phyloP scores from a whole-genome alignment of 805 yeast genomes.

The Pichia manshurica region DNA sequence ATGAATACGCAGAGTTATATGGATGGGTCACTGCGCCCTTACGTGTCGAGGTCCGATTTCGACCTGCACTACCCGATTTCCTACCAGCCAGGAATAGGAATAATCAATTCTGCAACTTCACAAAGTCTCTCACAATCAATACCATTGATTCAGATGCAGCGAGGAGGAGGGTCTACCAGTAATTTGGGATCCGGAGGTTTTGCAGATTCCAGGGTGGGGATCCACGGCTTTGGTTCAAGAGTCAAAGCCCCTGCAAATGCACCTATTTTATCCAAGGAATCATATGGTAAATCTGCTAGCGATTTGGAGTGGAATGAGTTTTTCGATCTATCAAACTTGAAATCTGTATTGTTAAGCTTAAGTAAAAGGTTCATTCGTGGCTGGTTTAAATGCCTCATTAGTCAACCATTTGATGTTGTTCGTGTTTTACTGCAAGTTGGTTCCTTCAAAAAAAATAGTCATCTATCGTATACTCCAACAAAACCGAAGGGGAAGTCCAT shows the following conservation, averaged over 20 bases:
- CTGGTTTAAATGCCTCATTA: constrained; percentile 60
- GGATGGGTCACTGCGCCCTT: constrained; percentile 30
- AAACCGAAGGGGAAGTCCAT: background rate
- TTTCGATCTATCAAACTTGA: constrained; percentile 52
- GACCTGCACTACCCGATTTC: constrained; percentile 32
- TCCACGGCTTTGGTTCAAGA: constrained; percentile 16
- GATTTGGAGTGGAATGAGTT: constrained; percentile 65
- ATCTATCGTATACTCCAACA: background rate
- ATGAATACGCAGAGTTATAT: constrained; percentile 23
- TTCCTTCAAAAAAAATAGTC: constrained; percentile 36
- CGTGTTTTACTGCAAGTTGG: constrained; percentile 79
- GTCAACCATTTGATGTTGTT: constrained; percentile 87
- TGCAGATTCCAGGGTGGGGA: constrained; percentile 5
- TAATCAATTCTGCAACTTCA: constrained; percentile 30
- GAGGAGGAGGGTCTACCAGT: constrained; percentile 6
- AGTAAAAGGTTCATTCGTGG: constrained; percentile 57
- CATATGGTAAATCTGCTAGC: constrained; percentile 10
- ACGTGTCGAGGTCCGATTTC: constrained; percentile 28
- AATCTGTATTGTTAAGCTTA: constrained; percentile 51
- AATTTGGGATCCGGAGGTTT: background rate
- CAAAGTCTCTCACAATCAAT: constrained; percentile 30
- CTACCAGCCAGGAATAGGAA: constrained; percentile 31
- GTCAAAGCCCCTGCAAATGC: constrained; percentile 36
- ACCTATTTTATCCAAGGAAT: constrained; percentile 1
- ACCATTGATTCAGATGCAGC: constrained; percentile 22